Base-by-base conservation (phyloP, 768 basidiomycete species). In the Hygrocybe coccinea region DNA sequence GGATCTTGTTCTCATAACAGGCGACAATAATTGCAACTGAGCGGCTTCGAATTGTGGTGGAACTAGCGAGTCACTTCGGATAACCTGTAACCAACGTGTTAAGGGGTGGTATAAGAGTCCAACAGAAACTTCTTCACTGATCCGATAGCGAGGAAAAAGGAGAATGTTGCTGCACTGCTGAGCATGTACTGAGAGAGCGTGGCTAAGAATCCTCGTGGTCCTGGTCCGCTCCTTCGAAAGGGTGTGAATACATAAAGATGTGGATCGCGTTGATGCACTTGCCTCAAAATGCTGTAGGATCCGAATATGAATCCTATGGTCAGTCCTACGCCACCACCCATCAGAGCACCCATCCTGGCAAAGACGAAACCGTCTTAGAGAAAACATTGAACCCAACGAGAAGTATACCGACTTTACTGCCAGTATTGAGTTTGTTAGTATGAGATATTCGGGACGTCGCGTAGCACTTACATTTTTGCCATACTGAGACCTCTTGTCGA, bases 161-260 rank as follows among this genome's bases (percentile, higher is more conserved):
- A 87, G 70, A 99, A 98, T 0, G 95, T 97, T 7, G 95, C 95
- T 5, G 91, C 95, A 63, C 95, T 98, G 65, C 91, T 91, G 25
- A 97, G 82, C 97, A 99, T 99, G 71, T 97, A 98, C 64, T 95
- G 92, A 12, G 95, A 95, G 50, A 99, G 82, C 1, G 97, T 97
- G 3, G 91, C 87, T 22, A 98, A 76, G 49, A 84, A 75, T 10
- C 97, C 97, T 65, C 94, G 82, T 22, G 92, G 94, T 22, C 97
- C 97, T 7, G 91, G 86, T 43, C 95, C 95, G 61, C 83, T 83
- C 66, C 95, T 95, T 63, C 52, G 44, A 24, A 33, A 49, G 39
- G 44, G 44, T 14, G 43, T 55, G 35, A 56, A 53, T 49, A 39
- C 34, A 54, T n/a, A 47, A 34, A 45, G 35, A 46, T 29, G 54